phyloP scores from a whole-genome alignment of 2,329 filamentous ascomycete genomes.

The Fusarium compactum region DNA sequence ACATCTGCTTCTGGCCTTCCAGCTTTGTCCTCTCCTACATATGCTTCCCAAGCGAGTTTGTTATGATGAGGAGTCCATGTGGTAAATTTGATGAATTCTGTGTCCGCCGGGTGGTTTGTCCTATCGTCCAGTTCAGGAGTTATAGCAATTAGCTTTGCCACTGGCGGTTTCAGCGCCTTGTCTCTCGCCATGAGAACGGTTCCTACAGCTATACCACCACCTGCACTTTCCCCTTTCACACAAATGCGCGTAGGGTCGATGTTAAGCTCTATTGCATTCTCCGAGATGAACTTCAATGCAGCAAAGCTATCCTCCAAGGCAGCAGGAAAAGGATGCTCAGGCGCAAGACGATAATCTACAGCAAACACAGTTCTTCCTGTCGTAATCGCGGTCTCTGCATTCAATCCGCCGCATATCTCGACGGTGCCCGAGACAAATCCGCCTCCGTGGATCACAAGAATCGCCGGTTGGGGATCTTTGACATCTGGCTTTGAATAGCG shows the following conservation, averaged over 20 bases:
- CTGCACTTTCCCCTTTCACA: conserved; percentile 37
- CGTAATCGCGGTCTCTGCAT: conserved; percentile 5
- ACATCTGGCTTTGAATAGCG: conserved; percentile 25
- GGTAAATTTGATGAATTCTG: conserved; percentile 20
- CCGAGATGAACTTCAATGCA: conserved; percentile 25
- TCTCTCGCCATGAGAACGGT: conserved; percentile 35
- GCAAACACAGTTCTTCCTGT: conserved; percentile 32
- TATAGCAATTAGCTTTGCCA: conserved; percentile 33
- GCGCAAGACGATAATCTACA: conserved; percentile 41
- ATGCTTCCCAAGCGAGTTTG: conserved; percentile 30
- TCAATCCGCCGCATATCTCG: conserved; percentile 10
- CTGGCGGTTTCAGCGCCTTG: conserved; percentile 22
- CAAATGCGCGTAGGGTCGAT: conserved; percentile 33
- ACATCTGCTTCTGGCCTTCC: conserved; percentile 23
- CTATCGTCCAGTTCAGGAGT: conserved; percentile 41
- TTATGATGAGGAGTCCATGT: conserved; percentile 27
- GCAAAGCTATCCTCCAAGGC: conserved; percentile 37
- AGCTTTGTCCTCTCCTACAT: conserved; percentile 39
- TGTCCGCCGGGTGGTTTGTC: neutral
- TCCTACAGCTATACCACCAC: conserved; percentile 28
- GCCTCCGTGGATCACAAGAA: conserved; percentile 38
- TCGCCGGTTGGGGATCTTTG: conserved; percentile 23
- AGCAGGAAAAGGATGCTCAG: conserved; percentile 31
- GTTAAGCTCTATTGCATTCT: conserved; percentile 32
- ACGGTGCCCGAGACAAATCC: conserved; percentile 28